These are phyloP conservation scores for Porogramme epimiltina DNA, from an alignment of 1,284 basidiomycete species.

Conservation along the genomic window DNA sequence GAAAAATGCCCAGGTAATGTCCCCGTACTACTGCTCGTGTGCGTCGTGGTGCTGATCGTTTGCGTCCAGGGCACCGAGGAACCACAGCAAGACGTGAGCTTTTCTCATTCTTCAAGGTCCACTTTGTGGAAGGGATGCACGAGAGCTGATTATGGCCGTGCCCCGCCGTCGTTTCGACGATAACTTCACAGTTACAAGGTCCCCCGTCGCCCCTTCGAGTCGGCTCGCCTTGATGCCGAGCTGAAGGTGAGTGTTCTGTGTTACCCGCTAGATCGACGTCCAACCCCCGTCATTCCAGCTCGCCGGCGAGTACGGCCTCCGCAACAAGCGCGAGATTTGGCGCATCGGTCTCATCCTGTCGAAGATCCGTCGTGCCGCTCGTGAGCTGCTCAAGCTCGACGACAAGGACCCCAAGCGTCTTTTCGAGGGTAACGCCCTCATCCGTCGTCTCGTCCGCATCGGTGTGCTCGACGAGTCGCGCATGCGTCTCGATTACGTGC, in stretches of 20 bases:
- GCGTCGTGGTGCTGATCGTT: conserved; percentile 38
- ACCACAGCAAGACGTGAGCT: conserved; percentile 89
- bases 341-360: conserved; percentile 97
- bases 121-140: conserved; percentile 64
- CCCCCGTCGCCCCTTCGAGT: conserved; percentile 96
- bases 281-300: conserved; percentile 62
- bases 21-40: conserved; percentile 18
- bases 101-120: conserved; percentile 61
- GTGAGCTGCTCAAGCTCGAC: conserved; percentile 99
- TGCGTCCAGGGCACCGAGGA: conserved; percentile 76
- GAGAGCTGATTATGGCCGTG: conserved; percentile 63
- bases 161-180: conserved; percentile 51
- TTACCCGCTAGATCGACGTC: background rate
- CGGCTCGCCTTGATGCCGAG: conserved; percentile 98
- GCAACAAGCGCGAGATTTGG: conserved; percentile 99
- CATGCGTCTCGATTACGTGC: conserved; percentile 99
- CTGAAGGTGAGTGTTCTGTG: conserved; percentile 75
- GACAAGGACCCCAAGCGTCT: conserved; percentile 99
- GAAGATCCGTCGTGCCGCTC: conserved; percentile 99
- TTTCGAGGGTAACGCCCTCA: conserved; percentile 99
- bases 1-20: conserved; percentile 81
- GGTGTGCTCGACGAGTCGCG: conserved; percentile 99
- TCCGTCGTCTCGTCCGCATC: conserved; percentile 98
- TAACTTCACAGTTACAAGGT: conserved; percentile 87
- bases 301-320: conserved; percentile 99